Evolutionary conservation across 176 grass and related monocot species (phyloP), one percentile per base, ranked within the genome.

Genomic region (Alloteropsis semialata): DNA sequence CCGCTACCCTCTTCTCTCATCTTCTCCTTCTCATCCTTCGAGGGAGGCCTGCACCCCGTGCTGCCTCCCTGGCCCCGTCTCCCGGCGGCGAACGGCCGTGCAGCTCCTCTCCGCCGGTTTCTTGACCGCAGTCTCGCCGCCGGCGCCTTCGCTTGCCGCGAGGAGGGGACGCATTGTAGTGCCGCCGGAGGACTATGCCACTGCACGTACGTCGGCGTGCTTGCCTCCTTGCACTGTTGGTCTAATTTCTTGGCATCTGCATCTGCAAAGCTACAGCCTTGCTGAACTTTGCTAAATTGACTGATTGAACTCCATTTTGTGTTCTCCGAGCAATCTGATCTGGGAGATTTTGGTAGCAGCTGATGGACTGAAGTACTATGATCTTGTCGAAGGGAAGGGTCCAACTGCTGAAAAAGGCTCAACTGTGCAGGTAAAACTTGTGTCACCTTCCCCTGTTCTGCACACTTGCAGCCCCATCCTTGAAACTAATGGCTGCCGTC

Each of bases 361-460:
- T 84, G 85, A 98, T 68, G 96, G 92, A 48, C 44, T 95, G 30
- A 93, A 98, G 77, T 98, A 93, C 61, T 98, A 98, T 80, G 96
- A 98, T 87, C 76, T 98, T 75, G 45, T 77, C 16, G 89, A 98
- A 82, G 92, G 92, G 29, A 95, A 93, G 67, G 92, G 89, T 12
- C 82, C 89, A 41, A 90, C 18, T 59, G 91, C 89, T 45, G 89
- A 90, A 71, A 98, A 93, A 80, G 92, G 92, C 17, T 86, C 87
- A 37, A 84, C 78, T 34, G 96, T 98, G 13, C 87, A 88, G 91
- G 92, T 95, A 84, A 80, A 80, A 33, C 50, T 16, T 3, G 15
- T 3, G 15, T 63, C 77, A 33, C 57, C 34, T 43, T n/a, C n/a
- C 22, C 19, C 19, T 54, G 51, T 55, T 55, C 21, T 13, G 37